Evolutionary conservation across 2,329 filamentous ascomycete species (phyloP).

Genomic region (Septoria petroselini): DNA sequence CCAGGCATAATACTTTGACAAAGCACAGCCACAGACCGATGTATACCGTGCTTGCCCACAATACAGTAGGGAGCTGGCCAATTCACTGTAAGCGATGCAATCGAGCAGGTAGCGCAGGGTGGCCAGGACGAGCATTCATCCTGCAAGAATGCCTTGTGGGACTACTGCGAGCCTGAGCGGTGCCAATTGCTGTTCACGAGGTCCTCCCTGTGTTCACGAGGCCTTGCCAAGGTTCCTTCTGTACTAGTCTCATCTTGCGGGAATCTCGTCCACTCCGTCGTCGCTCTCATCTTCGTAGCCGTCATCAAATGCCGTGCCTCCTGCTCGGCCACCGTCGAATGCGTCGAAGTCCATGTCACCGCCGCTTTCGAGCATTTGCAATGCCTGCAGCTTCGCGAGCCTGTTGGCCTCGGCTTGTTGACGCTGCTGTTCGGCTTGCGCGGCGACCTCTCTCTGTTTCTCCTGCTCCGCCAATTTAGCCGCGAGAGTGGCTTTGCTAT

Average conservation of each 20-base stretch:
- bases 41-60: not conserved
- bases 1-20: not conserved
- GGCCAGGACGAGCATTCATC: not conserved
- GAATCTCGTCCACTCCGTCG: constrained; percentile 24
- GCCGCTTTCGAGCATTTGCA: constrained; percentile 31
- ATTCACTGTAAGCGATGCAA: not conserved
- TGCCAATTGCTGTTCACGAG: not conserved
- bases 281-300: constrained; percentile 22
- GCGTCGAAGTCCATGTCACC: constrained; percentile 17
- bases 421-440: constrained; percentile 11
- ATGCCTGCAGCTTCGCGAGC: constrained; percentile 37
- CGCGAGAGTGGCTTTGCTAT: not conserved
- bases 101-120: not conserved
- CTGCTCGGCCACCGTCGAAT: constrained; percentile 13
- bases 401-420: constrained; percentile 36
- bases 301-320: constrained; percentile 3
- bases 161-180: not conserved
- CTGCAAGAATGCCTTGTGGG: not conserved
- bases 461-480: constrained; percentile 6
- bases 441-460: constrained; percentile 6
- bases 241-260: constrained; percentile 10
- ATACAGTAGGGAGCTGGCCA: not conserved
- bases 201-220: too few species aligned
- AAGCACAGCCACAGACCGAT: not conserved
- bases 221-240: not conserved